Evolutionary conservation across 306 rosid genomes (phyloP).

Genomic region (peach (Prunus persica)): Prunus_persica_NCBIv2 NC_034014.1:21514001-21514500

Average conservation of each 20-base stretch:
- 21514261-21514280: not conserved
- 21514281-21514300: not conserved
- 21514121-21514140: constrained; percentile 14
- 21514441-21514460: not conserved
- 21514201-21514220: not conserved
- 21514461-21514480: not conserved
- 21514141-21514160: constrained; percentile 4
- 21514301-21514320: not conserved
- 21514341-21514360: constrained; percentile 16
- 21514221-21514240: constrained; percentile 8
- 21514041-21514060: too few species aligned
- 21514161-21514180: not conserved
- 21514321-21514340: constrained; percentile 9
- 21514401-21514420: constrained; percentile 5
- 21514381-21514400: not conserved
- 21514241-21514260: constrained; percentile 3
- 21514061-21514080: too few species aligned
- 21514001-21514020: constrained; percentile 17
- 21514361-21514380: not conserved
- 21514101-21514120: not conserved
- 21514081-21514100: too few species aligned
- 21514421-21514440: constrained; percentile 2
- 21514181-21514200: not conserved
- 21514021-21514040: too few species aligned
- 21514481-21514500: not conserved